Base-by-base conservation (phyloP, 2,329 filamentous ascomycete species). In the Diaporthe citri region DNA sequence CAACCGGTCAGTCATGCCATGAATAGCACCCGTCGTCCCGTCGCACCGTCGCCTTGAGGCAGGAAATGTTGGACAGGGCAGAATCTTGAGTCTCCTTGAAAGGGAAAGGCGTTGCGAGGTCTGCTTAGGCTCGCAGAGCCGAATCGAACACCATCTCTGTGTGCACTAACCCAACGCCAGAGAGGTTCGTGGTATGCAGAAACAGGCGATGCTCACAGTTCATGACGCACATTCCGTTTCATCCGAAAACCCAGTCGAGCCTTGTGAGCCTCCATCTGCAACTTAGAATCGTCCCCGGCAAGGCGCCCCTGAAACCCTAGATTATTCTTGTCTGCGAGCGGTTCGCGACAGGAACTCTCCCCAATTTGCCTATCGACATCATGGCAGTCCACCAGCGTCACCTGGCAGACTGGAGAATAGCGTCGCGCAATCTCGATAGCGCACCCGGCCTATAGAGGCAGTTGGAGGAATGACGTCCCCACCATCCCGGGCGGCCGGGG, bases 221-320 rank as follows among this genome's bases (percentile, higher is more conserved):
- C 64, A 41, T 67, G 64, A 67, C 64, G 64, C 64, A 67, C 46
- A 67, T 52, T 25, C 46, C 64, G 64, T 67, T 67, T 67, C 64
- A 67, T 67, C 64, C 64, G 46, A 36, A 67, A 67, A 67, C 46
- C 64, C 64, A 67, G 52, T 67, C 64, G 64, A 52, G 64, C 64
- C 46, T 25, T 39, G 46, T 20, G 31, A 67, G 46, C 12, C 22
- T 25, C 46, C 62, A 67, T 67, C n/a, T 67, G 62, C 43, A 52
- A 36, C 43, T 39, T 31, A 39, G 46, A 25, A 31, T 25, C 17
- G 43, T 25, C 36, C 7, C 31, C 13, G 46, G 46, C 31, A 28
- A 28, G 31, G 13, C 43, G 46, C 64, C 31, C 46, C 39, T 67
- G 64, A 67, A 67, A 67, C 46, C 52, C 46, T 34, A 67, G 46